Conservation (phyloP, 495 filamentous ascomycete species). For the Talaromyces adpressus region DNA sequence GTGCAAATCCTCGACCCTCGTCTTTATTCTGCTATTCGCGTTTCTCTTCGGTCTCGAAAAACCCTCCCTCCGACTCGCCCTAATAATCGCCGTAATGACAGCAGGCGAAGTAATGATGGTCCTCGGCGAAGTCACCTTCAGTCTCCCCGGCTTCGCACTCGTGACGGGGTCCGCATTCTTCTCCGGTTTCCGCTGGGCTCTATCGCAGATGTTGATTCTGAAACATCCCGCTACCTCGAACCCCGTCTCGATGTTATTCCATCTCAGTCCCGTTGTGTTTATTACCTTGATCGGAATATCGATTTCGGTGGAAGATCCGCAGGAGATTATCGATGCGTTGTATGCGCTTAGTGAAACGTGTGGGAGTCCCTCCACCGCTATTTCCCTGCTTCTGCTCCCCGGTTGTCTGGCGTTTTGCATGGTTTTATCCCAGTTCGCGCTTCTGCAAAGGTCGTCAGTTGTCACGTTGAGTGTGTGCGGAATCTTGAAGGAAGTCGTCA, state of each 20-base stretch:
- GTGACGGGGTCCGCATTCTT: constrained; percentile 75
- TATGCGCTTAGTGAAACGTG: constrained; percentile 46
- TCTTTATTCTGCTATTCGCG: constrained; percentile 78
- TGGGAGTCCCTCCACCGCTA: constrained; percentile 40
- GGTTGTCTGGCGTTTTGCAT: constrained; percentile 77
- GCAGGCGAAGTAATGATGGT: constrained; percentile 87
- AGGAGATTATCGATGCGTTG: constrained; percentile 47
- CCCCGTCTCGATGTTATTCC: constrained; percentile 82
- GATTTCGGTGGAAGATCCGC: constrained; percentile 67
- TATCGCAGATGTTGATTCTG: constrained; percentile 79
- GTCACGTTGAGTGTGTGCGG: constrained; percentile 81
- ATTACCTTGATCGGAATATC: constrained; percentile 61
- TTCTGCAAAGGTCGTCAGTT: constrained; percentile 76
- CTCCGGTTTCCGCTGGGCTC: constrained; percentile 79
- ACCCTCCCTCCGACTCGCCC: constrained; percentile 66
- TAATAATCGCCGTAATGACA: constrained; percentile 77
- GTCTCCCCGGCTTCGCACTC: constrained; percentile 67
- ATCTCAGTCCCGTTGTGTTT: constrained; percentile 83
- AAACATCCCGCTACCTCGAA: constrained; percentile 80
- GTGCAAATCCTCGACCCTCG: constrained; percentile 82
- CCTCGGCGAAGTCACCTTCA: constrained; percentile 70
- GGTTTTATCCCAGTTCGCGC: constrained; percentile 82
- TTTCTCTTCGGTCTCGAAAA: constrained; percentile 76
- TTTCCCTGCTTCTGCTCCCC: constrained; percentile 63
- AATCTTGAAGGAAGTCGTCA: constrained; percentile 89